A percentile compares a stretch with the other conserved stretches of the same genome.
Evolutionary conservation across 2,329 filamentous ascomycete genomes (phyloP).

Genomic region (Ophiostoma populinum): DNA sequence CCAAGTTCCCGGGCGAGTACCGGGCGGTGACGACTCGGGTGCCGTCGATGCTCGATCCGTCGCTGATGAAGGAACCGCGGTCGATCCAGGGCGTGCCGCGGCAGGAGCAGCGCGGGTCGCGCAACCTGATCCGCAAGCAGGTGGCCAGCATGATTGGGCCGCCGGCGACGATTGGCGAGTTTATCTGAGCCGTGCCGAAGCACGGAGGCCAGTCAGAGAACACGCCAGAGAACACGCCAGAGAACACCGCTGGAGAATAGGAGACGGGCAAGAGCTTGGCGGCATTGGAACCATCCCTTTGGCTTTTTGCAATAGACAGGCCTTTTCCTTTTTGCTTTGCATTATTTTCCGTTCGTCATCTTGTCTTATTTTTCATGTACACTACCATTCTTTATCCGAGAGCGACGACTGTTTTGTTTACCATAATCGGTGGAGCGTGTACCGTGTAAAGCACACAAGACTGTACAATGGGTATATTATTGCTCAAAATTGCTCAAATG

Average conservation of each 20-base stretch:
- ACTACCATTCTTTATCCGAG: not conserved
- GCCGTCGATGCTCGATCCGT: conserved; percentile 68
- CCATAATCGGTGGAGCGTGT: too few relatives aligned
- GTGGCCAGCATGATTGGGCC: conserved; percentile 24
- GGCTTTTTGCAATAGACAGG: too few relatives aligned
- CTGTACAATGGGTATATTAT: not conserved
- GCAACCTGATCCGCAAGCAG: conserved; percentile 37
- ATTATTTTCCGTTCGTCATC: not conserved
- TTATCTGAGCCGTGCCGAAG: too few relatives aligned
- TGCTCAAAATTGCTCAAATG: too few relatives aligned
- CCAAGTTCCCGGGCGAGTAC: conserved; percentile 47
- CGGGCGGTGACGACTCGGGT: conserved; percentile 43
- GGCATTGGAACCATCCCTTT: too few relatives aligned
- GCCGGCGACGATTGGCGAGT: conserved; percentile 7
- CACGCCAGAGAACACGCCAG: too few relatives aligned
- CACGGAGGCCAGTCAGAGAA: too few relatives aligned
- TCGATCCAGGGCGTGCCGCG: conserved; percentile 76
- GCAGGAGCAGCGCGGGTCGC: conserved; percentile 32
- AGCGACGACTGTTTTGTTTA: not conserved
- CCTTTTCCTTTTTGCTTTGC: conserved; percentile 1
- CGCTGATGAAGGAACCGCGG: conserved; percentile 80
- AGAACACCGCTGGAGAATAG: too few relatives aligned
- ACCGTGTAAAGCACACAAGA: too few relatives aligned
- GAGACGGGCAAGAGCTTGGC: too few relatives aligned
- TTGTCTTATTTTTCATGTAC: not conserved